Base-by-base conservation (phyloP, 495 filamentous ascomycete species). In the Niebla homalea region DNA sequence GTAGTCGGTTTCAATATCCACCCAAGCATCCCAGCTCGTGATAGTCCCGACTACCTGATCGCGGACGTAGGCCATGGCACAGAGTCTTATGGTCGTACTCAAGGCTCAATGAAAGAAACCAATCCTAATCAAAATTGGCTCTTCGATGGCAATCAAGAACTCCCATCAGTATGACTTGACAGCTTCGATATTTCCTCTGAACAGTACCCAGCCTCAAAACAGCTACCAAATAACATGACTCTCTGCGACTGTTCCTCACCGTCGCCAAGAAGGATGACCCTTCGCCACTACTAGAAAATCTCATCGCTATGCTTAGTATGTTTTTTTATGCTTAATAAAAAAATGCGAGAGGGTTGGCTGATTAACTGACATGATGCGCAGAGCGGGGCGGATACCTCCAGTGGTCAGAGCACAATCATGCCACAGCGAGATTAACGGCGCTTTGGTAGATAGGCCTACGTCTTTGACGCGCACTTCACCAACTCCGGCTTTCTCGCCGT, bases 51-150 rank as follows among this genome's bases (percentile, higher is more conserved):
- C 16, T 60, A 60, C 50, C 58, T 44, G 22, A 60, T 67, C n/a
- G 64, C 64, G 5, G 63, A 67, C 8, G 35, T 67, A 35, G 62
- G 61, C 6, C 57, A 57, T 11, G 64, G 64, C 19, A 67, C 63
- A 12, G 64, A 54, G 64, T 64, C 54, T 16, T 39, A 29, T 45
- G 18, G 37, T 25, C 18, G 25, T 7, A 26, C 25, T 26, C 37
- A 41, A 36, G 50, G 32, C 50, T 25, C 5, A 32, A 3, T 26
- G 25, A 26, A 26, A 26, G 25, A 26, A 4, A 26, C 25, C 10
- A n/a, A 26, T 0, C 26, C 29, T 14, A 11, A n/a, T 45, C 19
- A 66, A 63, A 6, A 50, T 23, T 67, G 63, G 63, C 41, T 66
- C 15, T 45, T 59, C 6, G 58, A 67, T 11, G 10, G 62, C 22